Percentiles rank a stretch among this genome's conserved stretches.
Evolutionary conservation across 2,329 filamentous ascomycete species (phyloP).

Genomic region (Trichoderma pleuroti): DNA sequence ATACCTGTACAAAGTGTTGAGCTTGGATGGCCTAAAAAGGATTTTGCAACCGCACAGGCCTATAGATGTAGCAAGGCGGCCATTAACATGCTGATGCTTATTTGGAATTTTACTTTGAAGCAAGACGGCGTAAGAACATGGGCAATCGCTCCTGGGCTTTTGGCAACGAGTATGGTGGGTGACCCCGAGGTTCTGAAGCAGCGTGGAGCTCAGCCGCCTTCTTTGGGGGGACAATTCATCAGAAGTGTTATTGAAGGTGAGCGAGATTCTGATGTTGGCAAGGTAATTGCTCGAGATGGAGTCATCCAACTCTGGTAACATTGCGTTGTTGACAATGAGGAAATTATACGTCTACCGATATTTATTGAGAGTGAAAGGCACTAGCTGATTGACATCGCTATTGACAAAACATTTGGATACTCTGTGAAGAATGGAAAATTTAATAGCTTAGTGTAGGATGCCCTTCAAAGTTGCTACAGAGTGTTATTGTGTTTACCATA

Average conservation of each 20-base stretch:
- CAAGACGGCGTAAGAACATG: neutral
- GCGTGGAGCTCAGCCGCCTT: neutral
- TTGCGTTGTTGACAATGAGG: neutral
- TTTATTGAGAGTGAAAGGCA: neutral
- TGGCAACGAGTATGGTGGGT: neutral
- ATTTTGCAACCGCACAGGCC: neutral
- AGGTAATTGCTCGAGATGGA: neutral
- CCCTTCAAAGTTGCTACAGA: neutral
- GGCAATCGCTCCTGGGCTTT: neutral
- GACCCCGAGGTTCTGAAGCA: neutral
- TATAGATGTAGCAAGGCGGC: neutral
- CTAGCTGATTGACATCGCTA: neutral
- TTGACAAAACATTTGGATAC: neutral
- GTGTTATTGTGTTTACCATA: neutral
- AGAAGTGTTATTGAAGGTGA: neutral
- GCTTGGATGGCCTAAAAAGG: neutral
- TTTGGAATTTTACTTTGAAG: neutral
- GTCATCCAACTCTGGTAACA: neutral
- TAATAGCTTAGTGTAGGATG: neutral
- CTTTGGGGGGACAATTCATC: neutral
- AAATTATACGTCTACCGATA: neutral
- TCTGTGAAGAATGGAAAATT: neutral
- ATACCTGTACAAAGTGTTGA: neutral
- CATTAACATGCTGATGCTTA: neutral
- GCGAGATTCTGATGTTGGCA: neutral